Evolutionary conservation across 257 asterid genomes (phyloP).

Genomic region (Scutellaria barbata): DNA sequence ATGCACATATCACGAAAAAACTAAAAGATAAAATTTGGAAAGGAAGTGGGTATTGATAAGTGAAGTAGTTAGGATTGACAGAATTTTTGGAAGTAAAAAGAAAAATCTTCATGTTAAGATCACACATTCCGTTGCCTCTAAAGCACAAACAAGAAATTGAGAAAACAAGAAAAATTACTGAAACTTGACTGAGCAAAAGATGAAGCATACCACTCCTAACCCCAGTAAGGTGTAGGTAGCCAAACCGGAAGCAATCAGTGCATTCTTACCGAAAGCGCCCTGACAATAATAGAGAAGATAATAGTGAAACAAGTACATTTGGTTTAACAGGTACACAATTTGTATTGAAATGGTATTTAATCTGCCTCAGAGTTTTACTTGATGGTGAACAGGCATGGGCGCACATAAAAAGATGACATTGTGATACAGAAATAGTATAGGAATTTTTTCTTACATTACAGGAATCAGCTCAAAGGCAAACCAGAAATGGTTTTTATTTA

Average conservation of each 20-base stretch:
- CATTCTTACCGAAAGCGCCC: constrained; percentile 79
- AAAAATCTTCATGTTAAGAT: neutral
- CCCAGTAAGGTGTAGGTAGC: constrained; percentile 71
- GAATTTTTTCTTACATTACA: neutral
- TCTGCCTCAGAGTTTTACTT: neutral
- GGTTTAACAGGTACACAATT: neutral
- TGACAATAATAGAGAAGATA: constrained; percentile 34
- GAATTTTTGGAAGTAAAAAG: neutral
- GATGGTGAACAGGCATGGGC: neutral
- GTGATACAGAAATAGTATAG: neutral
- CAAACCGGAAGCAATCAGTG: constrained; percentile 68
- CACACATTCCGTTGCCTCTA: too few species aligned
- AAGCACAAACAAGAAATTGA: neutral
- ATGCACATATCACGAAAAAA: neutral
- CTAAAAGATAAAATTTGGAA: too few species aligned
- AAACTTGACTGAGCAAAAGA: constrained; percentile 18
- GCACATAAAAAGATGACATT: neutral
- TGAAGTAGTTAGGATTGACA: neutral
- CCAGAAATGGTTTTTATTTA: neutral
- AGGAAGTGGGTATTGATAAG: too few species aligned
- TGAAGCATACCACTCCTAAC: constrained; percentile 67
- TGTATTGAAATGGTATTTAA: too few species aligned
- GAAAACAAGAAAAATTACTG: neutral
- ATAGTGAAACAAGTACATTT: neutral
- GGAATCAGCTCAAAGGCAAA: neutral